A percentile compares a stretch with the other conserved stretches of the same genome.
phyloP scores from a whole-genome alignment of 441 rosid genomes.

The Erodium moschatum region DNA sequence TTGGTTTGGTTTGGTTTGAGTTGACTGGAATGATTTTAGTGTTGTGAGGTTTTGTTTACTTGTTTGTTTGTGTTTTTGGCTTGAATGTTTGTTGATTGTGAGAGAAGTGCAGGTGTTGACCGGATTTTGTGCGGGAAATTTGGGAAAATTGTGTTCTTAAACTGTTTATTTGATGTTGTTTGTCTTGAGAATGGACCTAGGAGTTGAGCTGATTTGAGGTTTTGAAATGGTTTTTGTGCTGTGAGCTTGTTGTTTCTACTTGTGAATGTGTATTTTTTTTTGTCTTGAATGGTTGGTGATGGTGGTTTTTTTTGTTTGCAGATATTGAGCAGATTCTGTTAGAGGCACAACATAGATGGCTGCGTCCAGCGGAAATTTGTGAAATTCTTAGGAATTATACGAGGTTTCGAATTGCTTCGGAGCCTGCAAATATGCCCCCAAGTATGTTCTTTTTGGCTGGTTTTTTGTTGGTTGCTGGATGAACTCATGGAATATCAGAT shows the following conservation, averaged over 20 bases:
- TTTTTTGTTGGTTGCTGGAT: background rate
- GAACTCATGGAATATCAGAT: background rate
- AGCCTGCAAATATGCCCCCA: conserved; percentile 58
- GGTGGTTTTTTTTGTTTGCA: conserved; percentile 28
- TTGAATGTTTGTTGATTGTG: background rate
- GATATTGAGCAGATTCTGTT: conserved; percentile 64
- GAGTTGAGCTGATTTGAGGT: background rate
- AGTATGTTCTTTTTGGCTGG: conserved; percentile 35
- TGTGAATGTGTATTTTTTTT: background rate
- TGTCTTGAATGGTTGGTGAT: conserved; percentile 2
- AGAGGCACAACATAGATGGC: conserved; percentile 85
- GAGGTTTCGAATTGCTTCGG: conserved; percentile 55
- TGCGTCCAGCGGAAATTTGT: conserved; percentile 88
- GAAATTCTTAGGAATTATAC: conserved; percentile 65
- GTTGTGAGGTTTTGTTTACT: background rate
- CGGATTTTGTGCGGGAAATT: background rate
- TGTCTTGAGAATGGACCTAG: background rate
- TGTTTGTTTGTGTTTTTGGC: background rate
- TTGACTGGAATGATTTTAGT: background rate
- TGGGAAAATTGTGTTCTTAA: too few relatives aligned
- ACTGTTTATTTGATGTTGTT: background rate
- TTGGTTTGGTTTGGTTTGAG: background rate
- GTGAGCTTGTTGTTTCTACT: background rate
- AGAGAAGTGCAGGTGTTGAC: background rate
- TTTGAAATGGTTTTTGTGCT: background rate